Base-by-base conservation (phyloP, 2,329 filamentous ascomycete species). In the Xylaria sp. region DNA sequence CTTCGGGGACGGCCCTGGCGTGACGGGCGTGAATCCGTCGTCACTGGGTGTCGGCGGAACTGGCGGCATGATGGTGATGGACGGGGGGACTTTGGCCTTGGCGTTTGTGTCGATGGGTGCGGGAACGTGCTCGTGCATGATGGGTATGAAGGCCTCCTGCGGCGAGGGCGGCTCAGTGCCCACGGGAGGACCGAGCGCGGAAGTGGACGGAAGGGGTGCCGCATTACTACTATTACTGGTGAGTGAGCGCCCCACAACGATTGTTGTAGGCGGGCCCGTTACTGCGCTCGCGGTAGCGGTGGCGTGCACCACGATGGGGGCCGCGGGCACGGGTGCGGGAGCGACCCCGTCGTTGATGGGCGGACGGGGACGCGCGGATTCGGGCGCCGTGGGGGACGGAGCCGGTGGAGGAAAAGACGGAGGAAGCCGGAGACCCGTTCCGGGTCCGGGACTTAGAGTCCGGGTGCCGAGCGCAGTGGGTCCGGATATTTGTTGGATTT, bases 21-120 rank as follows among this genome's bases (percentile, higher is more conserved):
- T 67, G 18, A 67, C 52, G 9, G 68, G 66, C 0, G 67, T 67
- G 51, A 68, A 66, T 1, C 66, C 64, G 38, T 68, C 64, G 21
- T 66, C 64, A 53, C 59, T 61, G 2, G 62, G 60, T 2, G 63
- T 61, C 1, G 61, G 60, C 5, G 67, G 65, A 13, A 59, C 26
- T 34, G 63, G 22, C n/a, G 54, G 46, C 11, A 61, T 52, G 16
- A 59, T 48, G 7, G 61, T 45, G 16, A 59, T 48, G 7, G 61
- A 44, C 41, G 54, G 51, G 54, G 55, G 7, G 48, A 48, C 5
- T n/a, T 48, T 8, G 50, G 50, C 34, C 29, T 48, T 44, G 50
- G 52, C 26, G 37, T 50, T 16, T 26, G 47, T 58, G 24, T 45
- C 48, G 11, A 59, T 54, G 37, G 56, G 47, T 38, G 53, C 54